Conservation (phyloP, 225 moss, liverwort and hornwort genomes). For the Lunularia cruciata region DNA sequence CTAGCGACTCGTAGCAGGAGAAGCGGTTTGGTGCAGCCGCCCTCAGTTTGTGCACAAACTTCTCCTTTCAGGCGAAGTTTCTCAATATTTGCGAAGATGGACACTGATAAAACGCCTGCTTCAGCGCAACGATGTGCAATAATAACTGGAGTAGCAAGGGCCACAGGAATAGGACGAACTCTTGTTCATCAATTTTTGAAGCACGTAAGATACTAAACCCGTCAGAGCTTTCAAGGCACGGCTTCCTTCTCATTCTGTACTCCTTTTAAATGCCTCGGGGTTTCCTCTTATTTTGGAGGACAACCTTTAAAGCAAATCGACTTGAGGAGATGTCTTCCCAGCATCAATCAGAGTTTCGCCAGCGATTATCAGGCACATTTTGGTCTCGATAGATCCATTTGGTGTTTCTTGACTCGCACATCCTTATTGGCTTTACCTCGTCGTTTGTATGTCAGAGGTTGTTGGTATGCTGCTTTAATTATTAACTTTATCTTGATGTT, state of each 20-base stretch:
- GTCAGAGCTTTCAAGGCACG: not conserved
- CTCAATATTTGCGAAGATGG: slow-evolving; percentile 14
- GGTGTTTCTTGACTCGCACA: not conserved
- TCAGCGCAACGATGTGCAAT: slow-evolving; percentile 46
- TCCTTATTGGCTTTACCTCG: not conserved
- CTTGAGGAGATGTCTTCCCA: too few species aligned
- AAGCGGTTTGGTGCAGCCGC: not conserved
- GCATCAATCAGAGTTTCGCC: not conserved
- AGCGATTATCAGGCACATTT: not conserved
- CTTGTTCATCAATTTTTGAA: slow-evolving; percentile 53
- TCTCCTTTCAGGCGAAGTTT: not conserved
- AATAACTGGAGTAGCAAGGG: slow-evolving; percentile 57
- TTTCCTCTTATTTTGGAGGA: too few species aligned
- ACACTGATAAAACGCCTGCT: not conserved
- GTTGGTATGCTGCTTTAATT: too few species aligned
- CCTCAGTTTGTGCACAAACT: not conserved
- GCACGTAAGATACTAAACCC: slow-evolving; percentile 29
- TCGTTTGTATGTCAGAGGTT: not conserved
- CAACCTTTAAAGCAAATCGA: too few species aligned
- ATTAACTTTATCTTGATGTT: too few species aligned
- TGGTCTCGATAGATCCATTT: not conserved
- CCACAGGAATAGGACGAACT: slow-evolving; percentile 50
- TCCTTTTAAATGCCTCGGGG: too few species aligned
- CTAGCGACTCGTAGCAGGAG: not conserved
- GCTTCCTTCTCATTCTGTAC: too few species aligned